Evolutionary conservation across 192 early-diverging fungal species (phyloP).

Genomic region (Entomortierella beljakovae): DNA sequence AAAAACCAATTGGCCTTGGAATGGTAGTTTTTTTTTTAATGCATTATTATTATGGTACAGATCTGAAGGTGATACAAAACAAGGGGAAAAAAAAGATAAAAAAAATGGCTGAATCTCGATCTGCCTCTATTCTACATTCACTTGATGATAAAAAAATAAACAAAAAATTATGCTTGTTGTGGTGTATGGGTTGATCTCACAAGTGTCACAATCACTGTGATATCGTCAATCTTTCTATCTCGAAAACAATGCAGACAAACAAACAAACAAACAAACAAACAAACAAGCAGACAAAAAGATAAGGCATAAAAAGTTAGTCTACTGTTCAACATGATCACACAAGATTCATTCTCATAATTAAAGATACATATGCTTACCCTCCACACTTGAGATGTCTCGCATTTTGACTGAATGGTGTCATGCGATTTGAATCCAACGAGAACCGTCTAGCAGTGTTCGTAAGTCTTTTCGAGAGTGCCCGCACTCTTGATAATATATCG

Average conservation of each 20-base stretch:
- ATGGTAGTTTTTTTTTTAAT: no score
- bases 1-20: no score
- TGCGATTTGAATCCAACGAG: constrained; percentile 57
- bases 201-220: constrained; percentile 66
- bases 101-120: no score
- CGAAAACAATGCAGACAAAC: neutral
- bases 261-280: neutral
- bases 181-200: constrained; percentile 36
- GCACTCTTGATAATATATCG: constrained; percentile 54
- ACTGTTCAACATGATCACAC: no score
- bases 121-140: neutral
- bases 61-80: no score
- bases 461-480: constrained; percentile 58
- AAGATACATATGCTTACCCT: constrained; percentile 59
- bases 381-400: constrained; percentile 54
- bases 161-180: neutral
- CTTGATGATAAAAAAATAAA: no score
- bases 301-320: no score
- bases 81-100: no score
- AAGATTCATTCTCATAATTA: no score
- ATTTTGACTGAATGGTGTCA: constrained; percentile 63
- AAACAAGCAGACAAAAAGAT: no score
- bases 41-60: no score
- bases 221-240: constrained; percentile 68
- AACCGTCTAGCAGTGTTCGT: constrained; percentile 64